Evolutionary conservation across 2,329 filamentous ascomycete genomes (phyloP), one percentile per base, ranked within the genome.

Genomic region (Trichoderma koningii): DNA sequence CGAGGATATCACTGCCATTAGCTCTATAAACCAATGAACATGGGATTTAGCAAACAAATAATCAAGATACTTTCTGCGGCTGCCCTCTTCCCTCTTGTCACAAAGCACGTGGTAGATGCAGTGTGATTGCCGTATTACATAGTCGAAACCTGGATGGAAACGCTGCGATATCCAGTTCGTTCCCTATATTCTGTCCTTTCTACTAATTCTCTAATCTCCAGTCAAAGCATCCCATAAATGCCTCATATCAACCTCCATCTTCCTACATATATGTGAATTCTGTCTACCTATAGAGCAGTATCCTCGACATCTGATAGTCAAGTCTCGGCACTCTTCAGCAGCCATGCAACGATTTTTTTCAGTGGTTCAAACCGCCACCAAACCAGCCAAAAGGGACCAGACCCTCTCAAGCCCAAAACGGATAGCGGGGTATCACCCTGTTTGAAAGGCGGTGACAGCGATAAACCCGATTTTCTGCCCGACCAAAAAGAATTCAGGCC

Each of bases 401-500:
- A 50, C 23, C 48, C 17, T 51, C 48, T 12, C 56, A 59, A 12
- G 15, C 56, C 30, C 41, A 68, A 61, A 64, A 47, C 42, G 53
- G 62, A 56, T 64, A 64, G 62, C 62, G 62, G 62, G 62, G 62
- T 2, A 5, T 12, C 12, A 55, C 61, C 41, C 50, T 38, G 26
- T 50, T 63, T 38, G 12, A 38, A 65, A 67, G 71, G 72, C 72
- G 72, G 72, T 73, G 72, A 71, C 71, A 65, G 65, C 53, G 61
- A 66, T 68, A 56, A 69, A 69, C 70, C 12, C 66, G 69, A 68
- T 73, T 73, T 73, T 73, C 71, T 73, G 72, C 72, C 72, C 71
- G 69, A 71, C 69, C 66, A 38, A 38, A 38, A 38, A 14, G 34
- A 38, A 10, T 14, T 38, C 70, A 55, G 69, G 70, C 66, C 67